Evolutionary conservation across 768 basidiomycete genomes (phyloP).

Genomic region (Cubamyces lactineus): DNA sequence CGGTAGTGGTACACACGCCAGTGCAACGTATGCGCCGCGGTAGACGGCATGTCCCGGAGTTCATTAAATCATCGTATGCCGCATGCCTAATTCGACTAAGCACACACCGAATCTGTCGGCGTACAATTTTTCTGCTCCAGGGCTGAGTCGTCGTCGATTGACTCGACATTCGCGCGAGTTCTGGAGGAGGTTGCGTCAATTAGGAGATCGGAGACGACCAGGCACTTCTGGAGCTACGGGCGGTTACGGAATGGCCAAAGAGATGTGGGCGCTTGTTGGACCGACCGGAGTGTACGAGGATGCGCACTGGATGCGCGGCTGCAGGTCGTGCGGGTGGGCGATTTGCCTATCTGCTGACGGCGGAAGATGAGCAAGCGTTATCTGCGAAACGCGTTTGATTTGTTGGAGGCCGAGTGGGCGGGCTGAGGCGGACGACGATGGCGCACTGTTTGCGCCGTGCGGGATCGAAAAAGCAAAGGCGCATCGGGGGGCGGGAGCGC

Average conservation of each 20-base stretch:
- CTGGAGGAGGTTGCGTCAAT: slow-evolving; percentile 3
- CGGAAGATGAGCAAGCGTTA: background rate
- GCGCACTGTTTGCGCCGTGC: background rate
- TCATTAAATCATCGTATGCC: no score
- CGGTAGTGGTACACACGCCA: no score
- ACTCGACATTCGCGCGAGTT: slow-evolving; percentile 1
- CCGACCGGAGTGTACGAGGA: background rate
- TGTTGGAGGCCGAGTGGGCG: no score
- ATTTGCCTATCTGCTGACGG: slow-evolving; percentile 6
- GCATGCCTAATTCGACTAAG: no score
- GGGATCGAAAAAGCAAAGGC: background rate
- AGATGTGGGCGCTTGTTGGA: background rate
- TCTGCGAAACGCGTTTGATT: slow-evolving; percentile 1
- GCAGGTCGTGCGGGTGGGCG: background rate
- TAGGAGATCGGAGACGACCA: background rate
- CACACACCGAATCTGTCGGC: no score
- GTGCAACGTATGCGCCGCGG: no score
- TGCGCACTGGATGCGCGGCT: background rate
- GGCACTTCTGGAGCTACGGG: background rate
- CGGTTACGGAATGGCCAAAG: background rate
- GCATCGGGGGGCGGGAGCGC: background rate
- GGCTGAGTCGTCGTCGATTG: background rate
- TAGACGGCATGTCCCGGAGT: no score
- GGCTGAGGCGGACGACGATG: background rate
- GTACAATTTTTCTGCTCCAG: no score